Percentiles rank a stretch among this genome's conserved stretches.
Evolutionary conservation across 1,139 yeast genomes (phyloP).

Genomic region (Kluyveromyces marxianus): DNA sequence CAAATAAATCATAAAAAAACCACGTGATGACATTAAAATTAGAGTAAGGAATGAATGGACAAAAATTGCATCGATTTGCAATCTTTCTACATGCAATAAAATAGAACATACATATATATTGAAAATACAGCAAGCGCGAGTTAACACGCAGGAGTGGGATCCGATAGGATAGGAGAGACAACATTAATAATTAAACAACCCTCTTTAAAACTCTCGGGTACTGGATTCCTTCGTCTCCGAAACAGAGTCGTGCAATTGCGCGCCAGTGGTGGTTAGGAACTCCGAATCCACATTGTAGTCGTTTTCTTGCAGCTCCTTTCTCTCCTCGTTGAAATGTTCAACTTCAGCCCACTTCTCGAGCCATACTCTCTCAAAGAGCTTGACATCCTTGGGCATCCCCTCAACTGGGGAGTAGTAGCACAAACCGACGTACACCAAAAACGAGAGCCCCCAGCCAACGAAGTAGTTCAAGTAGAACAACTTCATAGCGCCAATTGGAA

Average conservation of each 20-base stretch:
- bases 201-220: too few relatives aligned
- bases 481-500: conserved; percentile 70
- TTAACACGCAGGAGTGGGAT: too few relatives aligned
- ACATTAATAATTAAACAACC: too few relatives aligned
- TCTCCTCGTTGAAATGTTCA: conserved; percentile 48
- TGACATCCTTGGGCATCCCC: conserved; percentile 41
- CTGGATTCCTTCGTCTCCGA: background rate
- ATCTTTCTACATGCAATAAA: too few relatives aligned
- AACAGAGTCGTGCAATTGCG: background rate
- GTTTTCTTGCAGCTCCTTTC: conserved; percentile 16
- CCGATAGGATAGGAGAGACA: too few relatives aligned
- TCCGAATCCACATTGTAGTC: background rate
- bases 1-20: too few relatives aligned
- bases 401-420: conserved; percentile 49
- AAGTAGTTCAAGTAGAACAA: conserved; percentile 69
- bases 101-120: too few relatives aligned
- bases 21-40: too few relatives aligned
- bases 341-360: conserved; percentile 52
- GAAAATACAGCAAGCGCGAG: too few relatives aligned
- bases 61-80: too few relatives aligned
- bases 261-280: background rate
- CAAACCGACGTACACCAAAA: conserved; percentile 41
- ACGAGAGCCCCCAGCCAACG: conserved; percentile 60
- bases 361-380: conserved; percentile 23
- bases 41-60: too few relatives aligned